phyloP scores from a whole-genome alignment of 2,329 filamentous ascomycete species.

The Aureobasidium sp. region DNA sequence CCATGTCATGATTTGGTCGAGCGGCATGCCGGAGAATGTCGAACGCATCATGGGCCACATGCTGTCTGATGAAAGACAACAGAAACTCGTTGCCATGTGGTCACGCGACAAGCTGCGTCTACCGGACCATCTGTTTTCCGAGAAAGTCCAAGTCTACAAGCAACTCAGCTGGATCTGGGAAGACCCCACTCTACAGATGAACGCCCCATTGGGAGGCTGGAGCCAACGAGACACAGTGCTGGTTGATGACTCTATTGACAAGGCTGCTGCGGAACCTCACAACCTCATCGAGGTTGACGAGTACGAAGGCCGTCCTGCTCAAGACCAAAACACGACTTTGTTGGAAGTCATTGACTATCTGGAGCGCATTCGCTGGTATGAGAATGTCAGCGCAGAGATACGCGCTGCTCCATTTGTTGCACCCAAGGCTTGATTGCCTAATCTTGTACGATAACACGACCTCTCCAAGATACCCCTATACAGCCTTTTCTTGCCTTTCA shows the following conservation, averaged over 20 bases:
- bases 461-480: not conserved
- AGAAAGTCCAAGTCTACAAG: constrained; percentile 84
- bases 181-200: constrained; percentile 32
- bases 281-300: constrained; percentile 78
- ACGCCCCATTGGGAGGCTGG: constrained; percentile 46
- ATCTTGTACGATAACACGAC: not conserved
- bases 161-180: constrained; percentile 67
- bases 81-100: constrained; percentile 62
- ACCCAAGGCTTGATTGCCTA: not conserved
- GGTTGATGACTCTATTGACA: constrained; percentile 76
- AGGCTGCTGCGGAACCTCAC: constrained; percentile 72
- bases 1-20: constrained; percentile 84
- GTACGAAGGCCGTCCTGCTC: constrained; percentile 39
- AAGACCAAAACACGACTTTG: not conserved
- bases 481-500: not conserved
- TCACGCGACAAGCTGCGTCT: constrained; percentile 69
- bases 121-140: constrained; percentile 52
- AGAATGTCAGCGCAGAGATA: not conserved
- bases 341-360: constrained; percentile 2
- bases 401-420: not conserved
- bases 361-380: constrained; percentile 1
- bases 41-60: constrained; percentile 56
- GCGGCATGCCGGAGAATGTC: constrained; percentile 68
- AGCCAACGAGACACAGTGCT: constrained; percentile 80
- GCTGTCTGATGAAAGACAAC: constrained; percentile 46